A percentile compares a stretch with the other conserved stretches of the same genome.
Conservation (phyloP, 2,329 filamentous ascomycete genomes). For the Ascochyta fabae region DNA sequence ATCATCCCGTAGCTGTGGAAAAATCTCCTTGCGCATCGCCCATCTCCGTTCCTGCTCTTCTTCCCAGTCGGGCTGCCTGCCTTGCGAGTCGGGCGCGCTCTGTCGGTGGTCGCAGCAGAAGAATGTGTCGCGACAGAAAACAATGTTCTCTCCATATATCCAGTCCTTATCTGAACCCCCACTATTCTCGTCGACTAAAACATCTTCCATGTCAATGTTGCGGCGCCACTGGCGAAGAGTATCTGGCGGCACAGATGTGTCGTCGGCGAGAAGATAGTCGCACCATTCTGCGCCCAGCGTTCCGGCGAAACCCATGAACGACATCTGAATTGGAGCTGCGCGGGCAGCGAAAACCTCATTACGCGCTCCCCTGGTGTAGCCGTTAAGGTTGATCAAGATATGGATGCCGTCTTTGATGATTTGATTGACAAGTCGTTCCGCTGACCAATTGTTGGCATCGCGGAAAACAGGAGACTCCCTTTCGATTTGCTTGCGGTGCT, state of each 20-base stretch:
- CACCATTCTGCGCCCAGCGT: slow-evolving; percentile 98
- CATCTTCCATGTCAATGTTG: slow-evolving; percentile 76
- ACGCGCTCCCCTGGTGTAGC: slow-evolving; percentile 93
- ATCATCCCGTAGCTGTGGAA: slow-evolving; percentile 81
- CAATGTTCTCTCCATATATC: slow-evolving; percentile 97
- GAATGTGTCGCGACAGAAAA: slow-evolving; percentile 93
- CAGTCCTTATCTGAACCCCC: slow-evolving; percentile 76
- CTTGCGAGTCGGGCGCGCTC: slow-evolving; percentile 76
- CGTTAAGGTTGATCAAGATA: slow-evolving; percentile 96
- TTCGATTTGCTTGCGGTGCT: slow-evolving; percentile 92
- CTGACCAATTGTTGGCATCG: slow-evolving; percentile 85
- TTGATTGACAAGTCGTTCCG: slow-evolving; percentile 82
- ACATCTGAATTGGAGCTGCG: slow-evolving; percentile 96
- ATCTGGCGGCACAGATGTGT: slow-evolving; percentile 80
- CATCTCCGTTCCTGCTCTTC: slow-evolving; percentile 83
- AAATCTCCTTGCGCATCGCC: slow-evolving; percentile 92
- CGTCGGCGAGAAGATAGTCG: slow-evolving; percentile 92
- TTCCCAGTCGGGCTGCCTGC: slow-evolving; percentile 74
- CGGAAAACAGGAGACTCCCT: slow-evolving; percentile 88
- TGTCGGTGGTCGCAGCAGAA: slow-evolving; percentile 98
- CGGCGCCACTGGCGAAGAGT: slow-evolving; percentile 81
- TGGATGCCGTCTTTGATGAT: slow-evolving; percentile 90
- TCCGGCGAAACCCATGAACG: slow-evolving; percentile 98
- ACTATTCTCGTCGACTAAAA: slow-evolving; percentile 66
- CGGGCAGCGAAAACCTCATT: slow-evolving; percentile 97